Conservation (phyloP, 345 rosid species). For the Bruguiera sexangula region DNA sequence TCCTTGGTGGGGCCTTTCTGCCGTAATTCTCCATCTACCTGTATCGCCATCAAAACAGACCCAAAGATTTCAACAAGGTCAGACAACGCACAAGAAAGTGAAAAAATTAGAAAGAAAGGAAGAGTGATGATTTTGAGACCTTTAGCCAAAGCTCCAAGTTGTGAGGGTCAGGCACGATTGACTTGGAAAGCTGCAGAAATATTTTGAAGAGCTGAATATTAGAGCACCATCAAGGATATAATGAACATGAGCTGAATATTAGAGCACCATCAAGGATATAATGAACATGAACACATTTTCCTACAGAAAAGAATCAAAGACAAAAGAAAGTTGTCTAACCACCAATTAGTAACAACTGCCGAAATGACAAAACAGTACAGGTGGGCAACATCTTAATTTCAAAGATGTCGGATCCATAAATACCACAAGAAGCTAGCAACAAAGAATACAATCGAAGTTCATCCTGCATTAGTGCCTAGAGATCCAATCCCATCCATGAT, state of each 20-base stretch:
- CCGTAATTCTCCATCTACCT: conserved; percentile 78
- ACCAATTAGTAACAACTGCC: too few species aligned
- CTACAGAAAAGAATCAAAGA: not conserved
- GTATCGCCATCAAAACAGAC: conserved; percentile 7
- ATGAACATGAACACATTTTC: not conserved
- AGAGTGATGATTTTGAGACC: conserved; percentile 36
- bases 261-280: too few species aligned
- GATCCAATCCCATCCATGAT: not conserved
- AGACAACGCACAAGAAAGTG: not conserved
- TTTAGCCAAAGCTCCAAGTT: conserved; percentile 89
- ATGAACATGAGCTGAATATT: too few species aligned
- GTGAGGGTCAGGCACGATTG: conserved; percentile 66
- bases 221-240: not conserved
- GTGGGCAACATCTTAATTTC: not conserved
- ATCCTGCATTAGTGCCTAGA: not conserved
- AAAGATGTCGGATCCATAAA: not conserved
- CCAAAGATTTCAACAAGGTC: conserved; percentile 6
- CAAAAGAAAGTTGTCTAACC: not conserved
- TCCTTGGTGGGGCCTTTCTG: conserved; percentile 85
- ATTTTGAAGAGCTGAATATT: not conserved
- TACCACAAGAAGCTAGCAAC: not conserved
- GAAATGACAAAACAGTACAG: too few species aligned
- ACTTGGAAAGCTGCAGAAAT: conserved; percentile 14
- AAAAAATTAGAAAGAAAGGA: not conserved
- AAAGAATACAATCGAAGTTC: not conserved